Conservation (phyloP, 495 filamentous ascomycete species). For the Lasiosphaeria hispida region DNA sequence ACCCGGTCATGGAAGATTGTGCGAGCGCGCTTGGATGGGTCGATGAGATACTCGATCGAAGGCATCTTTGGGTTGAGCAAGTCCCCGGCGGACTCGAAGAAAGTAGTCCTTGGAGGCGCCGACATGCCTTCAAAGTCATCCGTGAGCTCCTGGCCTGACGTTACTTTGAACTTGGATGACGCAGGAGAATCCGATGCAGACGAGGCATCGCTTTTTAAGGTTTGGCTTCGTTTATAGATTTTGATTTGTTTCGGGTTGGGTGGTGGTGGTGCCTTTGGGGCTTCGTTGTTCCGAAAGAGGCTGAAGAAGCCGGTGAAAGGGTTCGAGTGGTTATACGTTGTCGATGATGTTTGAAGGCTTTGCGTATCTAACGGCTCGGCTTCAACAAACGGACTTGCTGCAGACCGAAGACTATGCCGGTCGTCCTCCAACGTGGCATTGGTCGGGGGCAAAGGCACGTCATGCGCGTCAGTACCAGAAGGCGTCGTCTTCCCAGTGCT, state of each 20-base stretch:
- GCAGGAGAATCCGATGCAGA: constrained; percentile 34
- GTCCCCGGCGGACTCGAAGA: constrained; percentile 93
- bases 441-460: constrained; percentile 59
- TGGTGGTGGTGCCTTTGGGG: constrained; percentile 32
- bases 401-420: constrained; percentile 42
- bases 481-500: constrained; percentile 27
- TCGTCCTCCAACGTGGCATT: constrained; percentile 56
- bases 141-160: constrained; percentile 42
- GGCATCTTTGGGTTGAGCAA: constrained; percentile 88
- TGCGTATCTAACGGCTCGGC: constrained; percentile 19
- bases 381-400: constrained; percentile 23
- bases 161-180: constrained; percentile 39
- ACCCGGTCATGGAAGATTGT: constrained; percentile 97
- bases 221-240: constrained; percentile 79
- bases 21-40: constrained; percentile 76
- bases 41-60: constrained; percentile 70
- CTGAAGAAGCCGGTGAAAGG: constrained; percentile 62
- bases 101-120: constrained; percentile 84
- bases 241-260: constrained; percentile 53
- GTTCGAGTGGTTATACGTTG: constrained; percentile 25
- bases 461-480: constrained; percentile 25
- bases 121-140: constrained; percentile 44
- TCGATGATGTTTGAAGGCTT: constrained; percentile 25
- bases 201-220: constrained; percentile 48
- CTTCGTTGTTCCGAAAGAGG: constrained; percentile 51